Evolutionary conservation across 2,329 filamentous ascomycete genomes (phyloP).

Genomic region (Fusarium sororula): DNA sequence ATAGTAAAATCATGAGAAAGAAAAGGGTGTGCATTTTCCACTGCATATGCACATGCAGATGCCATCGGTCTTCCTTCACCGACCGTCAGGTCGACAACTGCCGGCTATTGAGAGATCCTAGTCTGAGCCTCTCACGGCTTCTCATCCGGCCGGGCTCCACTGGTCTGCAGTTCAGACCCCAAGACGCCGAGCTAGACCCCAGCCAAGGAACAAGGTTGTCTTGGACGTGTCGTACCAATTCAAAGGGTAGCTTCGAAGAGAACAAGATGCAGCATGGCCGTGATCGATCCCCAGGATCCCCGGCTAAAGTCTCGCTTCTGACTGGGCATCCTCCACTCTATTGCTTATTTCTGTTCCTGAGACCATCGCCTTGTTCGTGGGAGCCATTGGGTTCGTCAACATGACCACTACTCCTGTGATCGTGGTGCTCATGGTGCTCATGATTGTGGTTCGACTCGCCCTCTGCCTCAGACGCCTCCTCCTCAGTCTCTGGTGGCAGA

Average conservation of each 20-base stretch:
- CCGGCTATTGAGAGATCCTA: slow-evolving; percentile 2
- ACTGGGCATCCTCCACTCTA: slow-evolving; percentile 22
- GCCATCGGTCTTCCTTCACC: background rate
- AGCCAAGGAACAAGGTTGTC: slow-evolving; percentile 7
- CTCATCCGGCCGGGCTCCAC: slow-evolving; percentile 23
- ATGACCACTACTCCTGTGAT: slow-evolving; percentile 43
- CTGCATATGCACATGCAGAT: background rate
- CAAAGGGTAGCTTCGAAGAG: background rate
- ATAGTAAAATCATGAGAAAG: background rate
- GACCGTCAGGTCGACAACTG: slow-evolving; percentile 9
- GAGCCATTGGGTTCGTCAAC: slow-evolving; percentile 22
- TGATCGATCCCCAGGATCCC: slow-evolving; percentile 5
- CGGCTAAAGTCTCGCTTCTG: slow-evolving; percentile 3
- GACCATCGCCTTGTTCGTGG: slow-evolving; percentile 35
- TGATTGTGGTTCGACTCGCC: slow-evolving; percentile 46
- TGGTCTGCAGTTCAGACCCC: slow-evolving; percentile 1
- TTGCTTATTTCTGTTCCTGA: slow-evolving; percentile 45
- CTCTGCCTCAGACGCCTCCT: slow-evolving; percentile 46
- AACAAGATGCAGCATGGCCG: background rate
- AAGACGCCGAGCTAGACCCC: slow-evolving; percentile 17
- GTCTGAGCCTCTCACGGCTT: background rate
- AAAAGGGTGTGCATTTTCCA: background rate
- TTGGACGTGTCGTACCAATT: background rate
- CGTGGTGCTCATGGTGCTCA: slow-evolving; percentile 48
- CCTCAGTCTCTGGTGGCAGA: slow-evolving; percentile 68